Base-by-base conservation (phyloP, 345 rosid species). In the Adansonia digitata region DNA sequence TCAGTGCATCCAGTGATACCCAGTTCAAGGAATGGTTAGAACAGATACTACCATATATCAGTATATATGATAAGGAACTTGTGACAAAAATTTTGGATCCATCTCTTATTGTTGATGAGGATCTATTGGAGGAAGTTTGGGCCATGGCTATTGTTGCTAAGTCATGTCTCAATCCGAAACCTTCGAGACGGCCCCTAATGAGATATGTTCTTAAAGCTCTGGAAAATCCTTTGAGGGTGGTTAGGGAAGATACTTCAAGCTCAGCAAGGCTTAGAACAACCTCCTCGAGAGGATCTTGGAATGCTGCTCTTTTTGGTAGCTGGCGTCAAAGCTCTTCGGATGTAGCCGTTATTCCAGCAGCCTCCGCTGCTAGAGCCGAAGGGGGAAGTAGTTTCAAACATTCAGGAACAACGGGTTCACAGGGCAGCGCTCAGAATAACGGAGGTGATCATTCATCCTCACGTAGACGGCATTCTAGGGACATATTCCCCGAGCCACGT, bases 101-200 rank as follows among this genome's bases (percentile, higher is more conserved):
- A 13, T 88, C 94, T 18, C 82, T 96, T 18, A 86, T 96, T 15
- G 89, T 96, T 3, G 98, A 96, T 20, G 99, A 96, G 72, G 99
- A 96, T 78, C 84, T 93, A 6, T 79, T 96, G 53, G 99, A 96
- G 80, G 99, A 96, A 85, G 97, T 96, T 34, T 96, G 99, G 99
- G 98, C 99, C 5, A 93, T 96, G 97, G 97, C 98, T 4, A 88
- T 96, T 74, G 89, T 96, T 12, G 97, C 99, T 5, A 86, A 91
- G 76, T 96, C 99, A 61, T 96, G 98, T 85, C 88, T 96, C 66
- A 93, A 96, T 79, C 95, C 97, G 2, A 96, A 93, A 82, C 95
- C 97, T 60, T 82, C 95, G 2, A 88, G 91, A 84, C 87, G 99
- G 62, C 99, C 98, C 0, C 89, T 85, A 11, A 96, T 96, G 98